A percentile compares a stretch with the other conserved stretches of the same genome.
These are phyloP conservation scores for Erodium chrysanthum DNA, from an alignment of 441 rosid genomes.

Conservation along the genomic window DNA sequence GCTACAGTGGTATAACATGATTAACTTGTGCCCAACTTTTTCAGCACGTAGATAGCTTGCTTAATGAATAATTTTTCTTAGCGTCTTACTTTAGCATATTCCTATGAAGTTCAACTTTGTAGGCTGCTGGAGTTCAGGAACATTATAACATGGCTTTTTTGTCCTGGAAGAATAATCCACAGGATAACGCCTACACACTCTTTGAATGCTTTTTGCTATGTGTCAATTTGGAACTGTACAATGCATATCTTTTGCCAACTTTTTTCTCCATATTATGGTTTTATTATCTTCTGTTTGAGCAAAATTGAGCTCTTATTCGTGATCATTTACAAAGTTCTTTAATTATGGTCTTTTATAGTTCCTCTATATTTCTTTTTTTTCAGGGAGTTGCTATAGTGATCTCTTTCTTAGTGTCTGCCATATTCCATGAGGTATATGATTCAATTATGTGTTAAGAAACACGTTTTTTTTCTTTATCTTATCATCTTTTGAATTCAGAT, in stretches of 20 bases:
- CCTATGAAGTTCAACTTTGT: not conserved
- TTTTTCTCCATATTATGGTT: not conserved
- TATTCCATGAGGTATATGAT: conserved; percentile 77
- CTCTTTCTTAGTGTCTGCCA: conserved; percentile 74
- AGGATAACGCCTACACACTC: not conserved
- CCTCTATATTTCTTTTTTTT: conserved; percentile 12
- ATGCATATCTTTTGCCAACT: not conserved
- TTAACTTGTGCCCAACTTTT: not conserved
- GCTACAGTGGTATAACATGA: not conserved
- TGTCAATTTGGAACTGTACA: not conserved
- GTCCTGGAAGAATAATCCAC: not conserved
- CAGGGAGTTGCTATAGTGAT: conserved; percentile 59
- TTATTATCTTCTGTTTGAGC: not conserved
- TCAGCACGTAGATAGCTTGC: not conserved
- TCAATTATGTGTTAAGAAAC: not conserved
- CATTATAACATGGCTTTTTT: not conserved
- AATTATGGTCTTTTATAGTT: not conserved
- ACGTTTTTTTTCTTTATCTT: not conserved
- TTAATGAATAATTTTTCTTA: not conserved
- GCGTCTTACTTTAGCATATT: not conserved
- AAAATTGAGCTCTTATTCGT: not conserved
- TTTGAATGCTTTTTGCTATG: not conserved
- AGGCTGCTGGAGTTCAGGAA: not conserved
- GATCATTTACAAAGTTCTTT: not conserved
- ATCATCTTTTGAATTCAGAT: not conserved